Base-by-base conservation (phyloP, 768 basidiomycete species). In the Cystobasidiopsis lactophilus region DNA sequence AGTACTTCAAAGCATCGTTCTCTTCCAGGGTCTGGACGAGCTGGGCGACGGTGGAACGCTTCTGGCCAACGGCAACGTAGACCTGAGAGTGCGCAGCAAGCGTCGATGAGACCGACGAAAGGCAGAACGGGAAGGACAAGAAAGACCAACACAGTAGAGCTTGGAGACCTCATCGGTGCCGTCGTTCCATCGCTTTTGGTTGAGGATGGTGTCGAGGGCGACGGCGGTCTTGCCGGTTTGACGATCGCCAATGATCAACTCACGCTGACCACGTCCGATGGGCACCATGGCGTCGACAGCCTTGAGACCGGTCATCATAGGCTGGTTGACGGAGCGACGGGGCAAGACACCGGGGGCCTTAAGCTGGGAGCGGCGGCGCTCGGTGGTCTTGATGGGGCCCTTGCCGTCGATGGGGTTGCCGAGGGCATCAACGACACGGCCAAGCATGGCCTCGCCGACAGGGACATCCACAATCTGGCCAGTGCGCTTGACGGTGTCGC, bases 261-360 rank as follows among this genome's bases (percentile, higher is more conserved):
- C 93, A 84, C 93, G 93, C 74, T 98, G 93, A 58, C 93, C 93
- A 80, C 93, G 93, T 68, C 93, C 93, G 69, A 98, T 98, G 64
- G 93, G 93, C 60, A 98, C 93, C 88, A 98, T 93, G 68, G 93
- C 91, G 70, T 98, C 93, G 69, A 98, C 95, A 67, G 91, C 88
- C 75, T 98, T 98, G 68, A 98, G 80, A 74, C 93, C 93, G 61
- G 93, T 98, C 82, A 93, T 85, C 93, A 98, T 98, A 62, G 93
- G 91, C 77, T 95, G 86, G 75, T 85, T 85, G 74, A 98, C 93
- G 68, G 93, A 96, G 66, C 85, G 86, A 76, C 93, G 85, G 62
- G 93, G 93, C 50, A 96, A 75, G 68, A 96, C 95, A 75, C 93
- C 93, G 61, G 93, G 93, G 37, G 93, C 93, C 77, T 98, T 98